phyloP scores from a whole-genome alignment of 495 filamentous ascomycete genomes.

The Penicillium crystallinum region DNA sequence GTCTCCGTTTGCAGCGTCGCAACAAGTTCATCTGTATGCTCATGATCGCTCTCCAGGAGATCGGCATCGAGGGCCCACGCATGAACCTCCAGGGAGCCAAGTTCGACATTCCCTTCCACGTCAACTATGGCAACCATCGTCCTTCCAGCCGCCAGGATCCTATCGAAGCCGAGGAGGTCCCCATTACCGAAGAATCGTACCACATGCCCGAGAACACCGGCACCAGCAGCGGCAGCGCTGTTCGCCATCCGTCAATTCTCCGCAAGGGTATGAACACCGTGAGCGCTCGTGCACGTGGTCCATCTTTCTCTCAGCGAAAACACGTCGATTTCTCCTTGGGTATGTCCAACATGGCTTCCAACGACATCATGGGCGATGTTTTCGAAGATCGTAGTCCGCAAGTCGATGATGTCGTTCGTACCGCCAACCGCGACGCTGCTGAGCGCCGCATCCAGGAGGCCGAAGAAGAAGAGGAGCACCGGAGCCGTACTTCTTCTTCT shows the following conservation, averaged over 20 bases:
- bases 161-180: conserved; percentile 14
- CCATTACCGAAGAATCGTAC: conserved; percentile 10
- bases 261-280: conserved; percentile 44
- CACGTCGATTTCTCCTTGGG: conserved; percentile 75
- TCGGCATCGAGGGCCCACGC: conserved; percentile 83
- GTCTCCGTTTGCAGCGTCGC: conserved; percentile 78
- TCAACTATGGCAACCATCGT: conserved; percentile 37
- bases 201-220: conserved; percentile 28
- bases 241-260: conserved; percentile 48
- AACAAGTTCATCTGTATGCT: conserved; percentile 95
- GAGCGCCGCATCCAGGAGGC: conserved; percentile 44
- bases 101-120: conserved; percentile 54
- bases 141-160: conserved; percentile 9
- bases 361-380: conserved; percentile 63
- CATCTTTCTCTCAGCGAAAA: conserved; percentile 53
- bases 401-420: conserved; percentile 35
- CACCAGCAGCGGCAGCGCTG: conserved; percentile 18
- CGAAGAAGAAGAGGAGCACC: conserved; percentile 36
- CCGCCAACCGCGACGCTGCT: conserved; percentile 35
- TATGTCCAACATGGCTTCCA: conserved; percentile 54
- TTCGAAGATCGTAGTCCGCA: conserved; percentile 50
- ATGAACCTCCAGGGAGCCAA: conserved; percentile 66
- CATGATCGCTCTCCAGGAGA: conserved; percentile 79
- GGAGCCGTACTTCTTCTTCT: conserved; percentile 24
- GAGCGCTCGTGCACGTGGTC: conserved; percentile 47